Base-by-base conservation (phyloP, 257 asterid species). In the Paulownia fortunei region DNA sequence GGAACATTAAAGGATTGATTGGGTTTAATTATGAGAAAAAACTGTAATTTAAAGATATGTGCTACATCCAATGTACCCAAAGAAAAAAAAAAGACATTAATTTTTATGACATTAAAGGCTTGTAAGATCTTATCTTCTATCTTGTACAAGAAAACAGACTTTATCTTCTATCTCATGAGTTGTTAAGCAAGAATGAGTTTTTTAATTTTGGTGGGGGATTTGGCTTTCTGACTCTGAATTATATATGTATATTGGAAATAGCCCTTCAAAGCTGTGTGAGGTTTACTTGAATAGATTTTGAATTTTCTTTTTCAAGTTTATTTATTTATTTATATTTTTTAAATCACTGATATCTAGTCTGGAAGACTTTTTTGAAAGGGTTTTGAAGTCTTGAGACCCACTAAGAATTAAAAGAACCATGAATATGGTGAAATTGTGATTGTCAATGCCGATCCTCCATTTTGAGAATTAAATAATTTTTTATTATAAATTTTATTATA, bases 51-150 rank as follows among this genome's bases (percentile, higher is more conserved):
- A 13, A 73, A 32, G 6, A 44, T 51, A 39, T 41, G 49, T 34
- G 82, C 76, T 39, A 81, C 54, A 81, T 76, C 60, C 82, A 81
- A 16, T 81, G 85, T 77, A 71, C 47, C 79, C 62, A 68, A 30
- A 49, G 2, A 69, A 65, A 0, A 26, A 23, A 10, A n/a, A n/a
- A n/a, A n/a, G n/a, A n/a, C 55, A 76, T 69, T 37, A 68, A 13
- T 46, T 73, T 51, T 63, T 16, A 47, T 51, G 47, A 62, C 47
- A 78, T 62, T 70, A 34, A 68, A 70, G 19, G 58, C 58, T 61
- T 47, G 5, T 3, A 19, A 41, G 49, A 36, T 68, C 63, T 79
- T 60, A 36, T 76, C 47, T n/a, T 37, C 15, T 66, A 34, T 59
- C 69, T 58, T 73, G 46, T 73, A 24, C 30, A 30, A 56, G 49